Base-by-base conservation (phyloP, 805 yeast genomes). In the Ogataea pilisensis region DNA sequence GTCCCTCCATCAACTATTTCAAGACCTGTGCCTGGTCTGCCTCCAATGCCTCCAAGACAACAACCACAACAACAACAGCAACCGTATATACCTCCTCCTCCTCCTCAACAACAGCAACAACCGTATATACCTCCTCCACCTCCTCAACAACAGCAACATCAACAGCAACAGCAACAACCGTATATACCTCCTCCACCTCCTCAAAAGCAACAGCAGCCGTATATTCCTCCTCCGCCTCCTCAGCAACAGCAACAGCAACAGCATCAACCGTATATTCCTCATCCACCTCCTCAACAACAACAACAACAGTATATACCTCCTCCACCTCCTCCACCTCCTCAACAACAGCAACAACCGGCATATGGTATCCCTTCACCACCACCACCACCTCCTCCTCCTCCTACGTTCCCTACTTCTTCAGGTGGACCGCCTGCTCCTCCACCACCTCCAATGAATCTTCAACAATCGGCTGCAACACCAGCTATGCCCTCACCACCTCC, bases 371-470 rank as follows among this genome's bases (percentile, higher is more conserved):
- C n/a, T n/a, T n/a, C n/a, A n/a, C n/a, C 61, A 21, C 44, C 50
- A 16, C 61, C 68, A 17, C 60, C 67, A 3, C 64, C 73, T 8
- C 70, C 69, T 8, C 69, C 66, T 22, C 63, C 62, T 5, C 65
- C 65, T 31, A 54, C 72, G 6, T 61, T 42, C 45, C 68, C 19
- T 35, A 17, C 33, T 18, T 11, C 7, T 8, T 7, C 29, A 27
- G 29, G 13, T 8, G 29, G 38, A 14, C 43, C 45, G 6, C 31
- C 21, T 22, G 35, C 47, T 18, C 39, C 47, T 5, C 35, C 43
- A 27, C 34, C 44, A 21, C 42, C 43, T 9, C 55, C 49, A 26
- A 59, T 64, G 9, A 61, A 64, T 2, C 63, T 66, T 24, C 50
- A 48, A 22, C 49, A 44, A 17, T 30, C 46, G 12, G 31, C 39